phyloP scores from a whole-genome alignment of 805 yeast species.

The Nakazawaea molendinolei region DNA sequence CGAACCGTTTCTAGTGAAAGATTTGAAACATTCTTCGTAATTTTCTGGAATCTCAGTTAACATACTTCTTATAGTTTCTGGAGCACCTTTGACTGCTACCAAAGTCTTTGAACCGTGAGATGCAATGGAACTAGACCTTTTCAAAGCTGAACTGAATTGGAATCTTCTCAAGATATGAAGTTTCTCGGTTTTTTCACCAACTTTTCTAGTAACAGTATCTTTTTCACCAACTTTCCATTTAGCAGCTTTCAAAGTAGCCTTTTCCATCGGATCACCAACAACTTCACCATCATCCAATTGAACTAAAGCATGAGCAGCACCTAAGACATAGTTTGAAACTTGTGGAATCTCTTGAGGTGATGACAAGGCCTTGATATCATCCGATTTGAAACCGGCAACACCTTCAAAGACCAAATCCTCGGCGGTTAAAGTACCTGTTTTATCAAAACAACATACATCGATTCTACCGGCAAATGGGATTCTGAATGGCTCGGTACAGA shows the following conservation, averaged over 20 bases:
- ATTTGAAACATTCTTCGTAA: constrained; percentile 81
- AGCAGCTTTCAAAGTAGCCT: constrained; percentile 84
- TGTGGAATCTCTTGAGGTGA: constrained; percentile 59
- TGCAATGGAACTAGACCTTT: constrained; percentile 88
- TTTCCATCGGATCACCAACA: constrained; percentile 99
- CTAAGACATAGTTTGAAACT: constrained; percentile 66
- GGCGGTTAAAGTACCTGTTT: constrained; percentile 96
- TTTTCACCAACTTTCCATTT: constrained; percentile 79
- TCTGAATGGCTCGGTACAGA: constrained; percentile 98
- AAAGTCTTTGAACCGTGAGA: constrained; percentile 46
- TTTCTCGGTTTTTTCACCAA: constrained; percentile 32
- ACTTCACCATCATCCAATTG: constrained; percentile 92
- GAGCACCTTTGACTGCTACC: constrained; percentile 96
- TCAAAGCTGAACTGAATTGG: constrained; percentile 93
- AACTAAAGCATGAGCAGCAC: constrained; percentile 95
- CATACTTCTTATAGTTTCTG: constrained; percentile 87
- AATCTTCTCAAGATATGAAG: constrained; percentile 82
- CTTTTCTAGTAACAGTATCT: constrained; percentile 53
- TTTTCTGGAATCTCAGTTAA: constrained; percentile 60
- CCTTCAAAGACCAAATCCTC: constrained; percentile 97
- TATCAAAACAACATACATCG: constrained; percentile 97
- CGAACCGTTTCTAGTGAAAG: constrained; percentile 91
- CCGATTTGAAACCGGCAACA: constrained; percentile 64
- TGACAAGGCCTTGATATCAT: constrained; percentile 48
- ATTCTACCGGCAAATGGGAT: constrained; percentile 97